Base-by-base conservation (phyloP, 352 stramenopile species). In the Phytophthora megakarya region DNA sequence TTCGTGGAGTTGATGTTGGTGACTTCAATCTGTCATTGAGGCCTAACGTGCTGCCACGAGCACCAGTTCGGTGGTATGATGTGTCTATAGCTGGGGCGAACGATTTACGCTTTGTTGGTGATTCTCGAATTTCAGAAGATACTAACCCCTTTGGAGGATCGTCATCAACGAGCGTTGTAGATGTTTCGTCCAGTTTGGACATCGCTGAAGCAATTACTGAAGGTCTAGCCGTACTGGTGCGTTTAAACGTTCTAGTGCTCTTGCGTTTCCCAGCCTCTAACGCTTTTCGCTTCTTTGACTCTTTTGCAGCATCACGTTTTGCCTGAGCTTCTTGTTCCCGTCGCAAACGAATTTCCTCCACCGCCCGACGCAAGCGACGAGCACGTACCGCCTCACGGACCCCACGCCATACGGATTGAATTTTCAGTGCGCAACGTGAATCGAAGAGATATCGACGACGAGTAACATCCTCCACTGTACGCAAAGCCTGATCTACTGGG, bases 401-500 rank as follows among this genome's bases (percentile, higher is more conserved):
- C 39, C 76, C 81, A 15, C 78, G 70, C 82, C 82, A 91, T 28
- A 81, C 70, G 15, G 50, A 68, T 71, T 92, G 83, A 7, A 92
- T 70, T 62, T 90, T 92, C 25, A 88, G 57, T 8, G 67, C 65
- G 26, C 80, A 87, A 0, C 83, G 75, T 12, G 70, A 52, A 33
- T 81, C 57, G 26, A 78, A 78, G 26, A 92, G 61, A 21, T 72
- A 75, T 11, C 76, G 75, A 28, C 85, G 86, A 55, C 52, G 64
- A 28, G 82, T 72, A n/a, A 90, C 68, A 28, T 77, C 74, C n/a
- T 85, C 75, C 11, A 90, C 69, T 9, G 70, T 67, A 0, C 83
- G 77, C 11, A 92, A 48, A 10, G 80, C 83, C 22, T 92, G 75
- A 45, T 92, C 83, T 1, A 92, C 75, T 1, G 83, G 73, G 38